These are phyloP conservation scores for Neurospora sp. DNA, from an alignment of 495 filamentous ascomycete genomes.

Conservation along the genomic window DNA sequence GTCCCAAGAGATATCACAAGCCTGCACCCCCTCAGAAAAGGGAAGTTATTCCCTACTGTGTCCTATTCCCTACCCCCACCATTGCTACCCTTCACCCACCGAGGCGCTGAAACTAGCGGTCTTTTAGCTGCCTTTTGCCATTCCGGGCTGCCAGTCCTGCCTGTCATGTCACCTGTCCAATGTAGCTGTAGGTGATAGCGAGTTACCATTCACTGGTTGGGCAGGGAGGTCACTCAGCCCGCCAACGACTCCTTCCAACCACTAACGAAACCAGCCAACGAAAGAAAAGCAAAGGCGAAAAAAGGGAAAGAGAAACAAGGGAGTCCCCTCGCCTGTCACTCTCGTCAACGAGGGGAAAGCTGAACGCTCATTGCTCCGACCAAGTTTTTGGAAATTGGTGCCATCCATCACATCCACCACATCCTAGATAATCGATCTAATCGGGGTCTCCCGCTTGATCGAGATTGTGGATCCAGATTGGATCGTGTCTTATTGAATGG, in stretches of 20 bases:
- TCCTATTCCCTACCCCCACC: neutral
- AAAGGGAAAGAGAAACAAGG: neutral
- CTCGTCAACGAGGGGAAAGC: neutral
- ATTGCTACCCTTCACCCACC: neutral
- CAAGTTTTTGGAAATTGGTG: conserved; percentile 12
- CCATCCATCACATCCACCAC: neutral
- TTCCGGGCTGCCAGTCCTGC: neutral
- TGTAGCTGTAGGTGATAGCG: neutral
- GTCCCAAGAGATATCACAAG: neutral
- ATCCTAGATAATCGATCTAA: conserved; percentile 11
- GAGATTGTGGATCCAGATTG: conserved; percentile 11
- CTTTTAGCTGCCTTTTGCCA: neutral
- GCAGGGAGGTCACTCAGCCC: neutral
- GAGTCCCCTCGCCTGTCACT: neutral
- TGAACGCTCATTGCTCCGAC: conserved; percentile 15
- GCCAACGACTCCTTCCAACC: neutral
- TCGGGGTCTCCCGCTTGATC: conserved; percentile 13
- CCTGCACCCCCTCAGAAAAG: neutral
- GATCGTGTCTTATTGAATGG: conserved; percentile 5
- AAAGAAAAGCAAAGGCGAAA: neutral
- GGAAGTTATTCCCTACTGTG: neutral
- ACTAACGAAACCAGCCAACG: neutral
- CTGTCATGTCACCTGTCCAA: neutral
- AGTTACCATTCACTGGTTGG: neutral
- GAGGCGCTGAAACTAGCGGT: neutral